Conservation (phyloP, 768 basidiomycete genomes). For the Tricholoma saponaceum region DNA sequence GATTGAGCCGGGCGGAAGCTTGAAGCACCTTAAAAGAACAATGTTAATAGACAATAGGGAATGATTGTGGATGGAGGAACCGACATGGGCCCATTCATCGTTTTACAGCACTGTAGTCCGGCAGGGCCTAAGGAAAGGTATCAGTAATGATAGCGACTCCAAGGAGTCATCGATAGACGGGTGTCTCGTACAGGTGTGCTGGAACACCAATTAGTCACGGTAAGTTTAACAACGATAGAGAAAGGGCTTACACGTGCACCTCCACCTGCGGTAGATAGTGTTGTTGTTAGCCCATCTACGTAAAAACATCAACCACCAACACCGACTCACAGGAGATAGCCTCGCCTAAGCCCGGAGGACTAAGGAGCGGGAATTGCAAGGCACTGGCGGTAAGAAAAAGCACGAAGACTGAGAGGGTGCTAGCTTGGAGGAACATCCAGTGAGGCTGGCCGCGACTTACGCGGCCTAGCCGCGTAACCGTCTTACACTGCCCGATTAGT, state of each 20-base stretch:
- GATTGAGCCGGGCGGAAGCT: background rate
- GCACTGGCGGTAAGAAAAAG: too few relatives aligned
- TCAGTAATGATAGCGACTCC: background rate
- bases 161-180: background rate
- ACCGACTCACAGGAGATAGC: too few relatives aligned
- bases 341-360: too few relatives aligned
- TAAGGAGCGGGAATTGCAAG: too few relatives aligned
- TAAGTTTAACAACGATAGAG: background rate
- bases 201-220: background rate
- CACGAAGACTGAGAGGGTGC: too few relatives aligned
- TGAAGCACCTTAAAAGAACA: background rate
- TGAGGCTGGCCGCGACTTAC: too few relatives aligned
- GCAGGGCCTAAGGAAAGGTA: background rate
- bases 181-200: too few relatives aligned
- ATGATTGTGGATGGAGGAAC: background rate
- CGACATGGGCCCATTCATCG: background rate
- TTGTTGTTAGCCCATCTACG: too few relatives aligned
- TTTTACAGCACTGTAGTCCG: background rate
- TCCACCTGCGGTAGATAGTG: background rate
- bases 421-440: too few relatives aligned
- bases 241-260: background rate
- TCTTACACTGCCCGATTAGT: too few relatives aligned
- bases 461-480: too few relatives aligned
- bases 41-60: background rate
- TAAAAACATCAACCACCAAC: too few relatives aligned